Evolutionary conservation across 1,139 yeast species (phyloP), one percentile per base, ranked within the genome.

Genomic region (Lodderomyces oxycetoniae): DNA sequence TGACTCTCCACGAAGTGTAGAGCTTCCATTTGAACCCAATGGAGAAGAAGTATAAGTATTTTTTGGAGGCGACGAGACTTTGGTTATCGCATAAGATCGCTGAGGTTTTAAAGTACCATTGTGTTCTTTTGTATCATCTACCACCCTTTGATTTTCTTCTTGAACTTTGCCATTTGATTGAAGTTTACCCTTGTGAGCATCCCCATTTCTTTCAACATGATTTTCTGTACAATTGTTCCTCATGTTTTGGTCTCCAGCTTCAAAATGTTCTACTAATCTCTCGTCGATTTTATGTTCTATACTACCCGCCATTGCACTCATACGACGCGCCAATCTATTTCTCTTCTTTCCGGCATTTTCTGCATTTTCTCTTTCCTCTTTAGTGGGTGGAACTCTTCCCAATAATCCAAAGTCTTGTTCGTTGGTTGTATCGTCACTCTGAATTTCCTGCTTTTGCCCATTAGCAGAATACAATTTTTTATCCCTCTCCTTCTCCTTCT

Each of bases 311-410:
- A 38, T 29, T 5, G 34, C 28, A 24, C 26, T 24, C 26, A 24
- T 24, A 10, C 26, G 9, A n/a, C 43, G 35, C 6, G 33, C 40
- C 21, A 41, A 33, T 25, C 36, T 41, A 22, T 34, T 26, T 28
- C 40, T 39, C 17, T 30, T 28, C 23, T 34, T 37, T 7, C 34
- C 28, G 21, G 39, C 41, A 21, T 40, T 33, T n/a, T 36, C 39
- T 7, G 26, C 35, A n/a, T 11, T 32, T 15, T 9, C 28, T 23
- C 17, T 19, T 34, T 24, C 35, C 11, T 37, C 40, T 31, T 37
- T 40, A 3, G 34, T 31, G 24, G 65, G 67, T 5, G 71, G 71
- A 0, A 58, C 67, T 25, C 55, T 49, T 1, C 74, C 74, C 14
- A 68, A 46, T 25, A 66, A 52, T 1, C 74, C 75, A 19, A 56